Conservation (phyloP, 2,329 filamentous ascomycete species). For the Scortechinia acanthostroma region DNA sequence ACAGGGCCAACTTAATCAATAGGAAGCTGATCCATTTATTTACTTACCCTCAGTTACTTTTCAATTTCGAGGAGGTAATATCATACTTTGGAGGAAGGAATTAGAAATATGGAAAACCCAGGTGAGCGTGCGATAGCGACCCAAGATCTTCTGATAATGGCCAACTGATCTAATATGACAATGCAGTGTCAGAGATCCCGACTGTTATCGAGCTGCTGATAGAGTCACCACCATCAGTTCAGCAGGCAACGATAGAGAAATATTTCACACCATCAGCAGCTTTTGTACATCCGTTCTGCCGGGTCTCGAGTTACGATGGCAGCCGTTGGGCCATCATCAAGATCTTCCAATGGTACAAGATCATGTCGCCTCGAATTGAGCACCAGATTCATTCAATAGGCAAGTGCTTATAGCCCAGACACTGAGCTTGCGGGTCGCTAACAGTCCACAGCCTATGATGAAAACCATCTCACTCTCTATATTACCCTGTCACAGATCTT, state of each 20-base stretch:
- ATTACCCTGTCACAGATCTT: not conserved
- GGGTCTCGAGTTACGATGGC: not conserved
- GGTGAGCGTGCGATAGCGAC: too few species aligned
- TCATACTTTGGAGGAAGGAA: too few species aligned
- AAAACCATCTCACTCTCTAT: not conserved
- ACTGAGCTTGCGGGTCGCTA: too few species aligned
- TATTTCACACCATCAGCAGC: not conserved
- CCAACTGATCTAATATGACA: too few species aligned
- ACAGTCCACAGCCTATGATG: not conserved
- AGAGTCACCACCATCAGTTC: not conserved
- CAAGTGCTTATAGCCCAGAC: too few species aligned
- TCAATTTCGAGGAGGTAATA: too few species aligned
- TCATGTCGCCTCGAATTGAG: conserved; percentile 1
- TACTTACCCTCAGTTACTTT: too few species aligned
- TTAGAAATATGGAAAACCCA: too few species aligned
- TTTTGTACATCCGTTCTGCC: conserved; percentile 1
- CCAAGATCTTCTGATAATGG: too few species aligned
- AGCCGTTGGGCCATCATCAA: not conserved
- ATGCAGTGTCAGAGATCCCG: not conserved
- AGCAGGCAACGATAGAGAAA: not conserved
- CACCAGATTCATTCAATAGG: not conserved
- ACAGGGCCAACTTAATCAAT: too few species aligned
- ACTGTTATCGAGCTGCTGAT: not conserved
- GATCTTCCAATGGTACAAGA: conserved; percentile 2
- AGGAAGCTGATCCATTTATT: too few species aligned